phyloP scores from a whole-genome alignment of 257 asterid species.

The Solanum appendiculatum region DNA sequence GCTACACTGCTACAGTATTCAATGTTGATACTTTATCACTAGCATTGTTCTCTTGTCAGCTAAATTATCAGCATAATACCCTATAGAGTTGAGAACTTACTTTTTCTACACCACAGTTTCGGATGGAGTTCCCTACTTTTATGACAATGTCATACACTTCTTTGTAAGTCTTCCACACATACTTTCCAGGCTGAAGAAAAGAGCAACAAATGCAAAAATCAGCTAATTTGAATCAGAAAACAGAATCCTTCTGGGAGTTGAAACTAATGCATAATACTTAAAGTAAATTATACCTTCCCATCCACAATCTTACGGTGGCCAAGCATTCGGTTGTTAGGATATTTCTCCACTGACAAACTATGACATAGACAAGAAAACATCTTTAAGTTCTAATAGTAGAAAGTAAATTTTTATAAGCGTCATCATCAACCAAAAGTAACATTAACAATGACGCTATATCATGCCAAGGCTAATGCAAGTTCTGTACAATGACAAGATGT shows the following conservation, averaged over 20 bases:
- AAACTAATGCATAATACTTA: conserved; percentile 2
- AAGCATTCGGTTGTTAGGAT: conserved; percentile 84
- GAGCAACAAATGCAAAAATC: conserved; percentile 2
- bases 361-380: conserved; percentile 4
- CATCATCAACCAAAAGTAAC: background rate
- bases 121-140: conserved; percentile 78
- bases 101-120: conserved; percentile 58
- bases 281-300: conserved; percentile 61
- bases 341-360: conserved; percentile 80
- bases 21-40: background rate
- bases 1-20: background rate
- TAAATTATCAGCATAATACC: background rate
- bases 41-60: background rate
- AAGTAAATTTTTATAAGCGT: background rate
- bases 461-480: background rate
- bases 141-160: conserved; percentile 65
- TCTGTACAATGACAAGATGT: background rate
- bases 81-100: conserved; percentile 33
- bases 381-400: background rate
- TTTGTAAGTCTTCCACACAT: conserved; percentile 79
- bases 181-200: conserved; percentile 62
- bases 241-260: background rate
- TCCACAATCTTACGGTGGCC: conserved; percentile 62
- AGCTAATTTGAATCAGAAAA: background rate
- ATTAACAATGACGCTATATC: background rate